These are phyloP conservation scores for Centaurea solstitialis DNA, from an alignment of 129 eudicot species.

Conservation along the genomic window DNA sequence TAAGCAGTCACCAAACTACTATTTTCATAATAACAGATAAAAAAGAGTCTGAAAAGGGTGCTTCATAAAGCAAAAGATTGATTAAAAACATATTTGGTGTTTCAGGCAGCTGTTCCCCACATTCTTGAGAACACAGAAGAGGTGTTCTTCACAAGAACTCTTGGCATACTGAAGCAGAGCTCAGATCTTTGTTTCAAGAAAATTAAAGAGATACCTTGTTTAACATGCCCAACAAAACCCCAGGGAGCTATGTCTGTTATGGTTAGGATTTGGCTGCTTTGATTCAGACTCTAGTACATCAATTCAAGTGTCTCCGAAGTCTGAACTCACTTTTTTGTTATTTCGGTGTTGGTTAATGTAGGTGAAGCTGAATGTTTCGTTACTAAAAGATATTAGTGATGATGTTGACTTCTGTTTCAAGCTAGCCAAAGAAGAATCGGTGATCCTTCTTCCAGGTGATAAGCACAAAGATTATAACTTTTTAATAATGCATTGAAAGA, in stretches of 20 bases:
- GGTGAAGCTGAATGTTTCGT: constrained; percentile 55
- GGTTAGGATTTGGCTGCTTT: constrained; percentile 38
- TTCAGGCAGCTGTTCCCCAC: constrained; percentile 89
- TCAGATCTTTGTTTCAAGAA: constrained; percentile 59
- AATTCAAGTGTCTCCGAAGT: not conserved
- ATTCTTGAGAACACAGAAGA: constrained; percentile 69
- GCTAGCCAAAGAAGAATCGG: constrained; percentile 91
- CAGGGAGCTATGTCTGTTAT: constrained; percentile 92
- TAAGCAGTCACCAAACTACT: constrained; percentile 5
- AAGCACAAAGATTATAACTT: not conserved
- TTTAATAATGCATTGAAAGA: not conserved
- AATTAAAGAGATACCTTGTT: constrained; percentile 72
- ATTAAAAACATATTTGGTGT: constrained; percentile 2
- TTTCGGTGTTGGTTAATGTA: not conserved
- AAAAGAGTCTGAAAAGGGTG: not conserved
- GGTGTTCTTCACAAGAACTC: constrained; percentile 59
- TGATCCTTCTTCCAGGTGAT: constrained; percentile 90
- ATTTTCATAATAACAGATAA: not conserved
- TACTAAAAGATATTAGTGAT: constrained; percentile 68
- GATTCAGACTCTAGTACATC: not conserved
- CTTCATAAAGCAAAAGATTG: not conserved
- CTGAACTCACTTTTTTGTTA: not conserved
- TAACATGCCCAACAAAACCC: constrained; percentile 76
- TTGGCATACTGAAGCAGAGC: constrained; percentile 55
- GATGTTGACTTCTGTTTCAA: constrained; percentile 94